Conservation (phyloP, 2,329 filamentous ascomycete species). For the Myriosclerotinia curreyana region DNA sequence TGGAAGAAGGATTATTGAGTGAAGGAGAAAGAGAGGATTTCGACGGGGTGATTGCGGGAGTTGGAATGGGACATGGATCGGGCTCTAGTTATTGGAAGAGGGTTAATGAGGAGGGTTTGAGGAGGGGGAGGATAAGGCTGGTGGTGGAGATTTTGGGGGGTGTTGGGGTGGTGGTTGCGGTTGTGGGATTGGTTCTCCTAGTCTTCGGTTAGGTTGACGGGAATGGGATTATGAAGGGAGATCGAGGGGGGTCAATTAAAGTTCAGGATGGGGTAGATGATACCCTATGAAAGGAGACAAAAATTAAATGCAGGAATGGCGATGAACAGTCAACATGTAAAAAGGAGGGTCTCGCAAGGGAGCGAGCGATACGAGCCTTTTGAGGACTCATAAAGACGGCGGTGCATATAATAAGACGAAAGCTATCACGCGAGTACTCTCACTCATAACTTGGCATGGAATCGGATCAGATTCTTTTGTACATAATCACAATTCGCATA, state of each 20-base stretch:
- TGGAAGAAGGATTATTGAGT: conserved; percentile 19
- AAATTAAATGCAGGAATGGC: not conserved
- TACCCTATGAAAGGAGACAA: not conserved
- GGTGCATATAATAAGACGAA: not conserved
- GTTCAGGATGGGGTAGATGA: not conserved
- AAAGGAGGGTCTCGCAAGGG: not conserved
- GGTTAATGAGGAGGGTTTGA: not conserved
- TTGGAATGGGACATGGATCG: not conserved
- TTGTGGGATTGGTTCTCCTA: conserved; percentile 2
- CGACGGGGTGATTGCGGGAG: not conserved
- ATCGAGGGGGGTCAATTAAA: not conserved
- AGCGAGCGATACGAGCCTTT: not conserved
- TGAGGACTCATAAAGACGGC: not conserved
- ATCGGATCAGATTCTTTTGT: not conserved
- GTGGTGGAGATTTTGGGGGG: conserved; percentile 8
- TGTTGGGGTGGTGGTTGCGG: conserved; percentile 8
- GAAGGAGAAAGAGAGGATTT: conserved; percentile 9
- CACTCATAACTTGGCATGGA: not conserved
- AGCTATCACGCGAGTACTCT: not conserved
- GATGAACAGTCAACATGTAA: not conserved
- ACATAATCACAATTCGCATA: not conserved
- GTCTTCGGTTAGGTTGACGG: not conserved
- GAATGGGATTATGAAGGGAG: not conserved
- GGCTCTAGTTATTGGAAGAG: conserved; percentile 8
- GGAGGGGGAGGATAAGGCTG: not conserved